Evolutionary conservation across 2,329 filamentous ascomycete species (phyloP), one percentile per base, ranked within the genome.

Genomic region (Penicillium hesseltinei): DNA sequence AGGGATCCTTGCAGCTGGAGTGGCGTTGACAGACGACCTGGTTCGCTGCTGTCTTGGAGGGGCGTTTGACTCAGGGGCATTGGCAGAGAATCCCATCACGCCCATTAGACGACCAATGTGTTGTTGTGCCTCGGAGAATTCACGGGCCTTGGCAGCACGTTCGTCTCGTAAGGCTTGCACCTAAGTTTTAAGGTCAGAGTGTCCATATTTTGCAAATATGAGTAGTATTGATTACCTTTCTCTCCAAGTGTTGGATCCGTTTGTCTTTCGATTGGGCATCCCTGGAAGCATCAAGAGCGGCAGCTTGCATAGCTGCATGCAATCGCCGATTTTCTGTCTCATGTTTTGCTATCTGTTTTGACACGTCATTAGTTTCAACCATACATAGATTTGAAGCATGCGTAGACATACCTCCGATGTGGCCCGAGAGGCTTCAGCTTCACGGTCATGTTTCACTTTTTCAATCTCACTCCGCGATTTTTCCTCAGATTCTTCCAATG

Each of bases 51-150:
- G 63, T 63, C 62, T 65, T 23, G 58, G 49, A 31, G 50, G 5
- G 39, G 57, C 52, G 39, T 46, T 45, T 52, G 60, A 50, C 17
- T 63, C 62, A 40, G 53, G 54, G 11, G 64, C 29, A 2, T 68
- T 63, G 5, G 67, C 57, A 6, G 68, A 66, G 51, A 74, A 73
- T 1, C 71, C 73, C 73, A 75, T 75, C 2, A 76, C 72, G 17
- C 62, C 65, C 73, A 76, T 76, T 5, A 75, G 56, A 13, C 71
- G 68, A 15, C 69, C 64, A 23, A 75, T 75, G 45, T 75, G 71
- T 52, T 75, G 71, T 51, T 75, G 74, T 1, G 73, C 73, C 55
- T 75, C 73, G 1, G 70, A 73, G 36, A 75, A 75, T 54, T 76
- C 73, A 10, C 71, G 69, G 21, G 73, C 71, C 59, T 75, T 76